phyloP scores from a whole-genome alignment of 805 yeast species.

The Barnettozyma populi region DNA sequence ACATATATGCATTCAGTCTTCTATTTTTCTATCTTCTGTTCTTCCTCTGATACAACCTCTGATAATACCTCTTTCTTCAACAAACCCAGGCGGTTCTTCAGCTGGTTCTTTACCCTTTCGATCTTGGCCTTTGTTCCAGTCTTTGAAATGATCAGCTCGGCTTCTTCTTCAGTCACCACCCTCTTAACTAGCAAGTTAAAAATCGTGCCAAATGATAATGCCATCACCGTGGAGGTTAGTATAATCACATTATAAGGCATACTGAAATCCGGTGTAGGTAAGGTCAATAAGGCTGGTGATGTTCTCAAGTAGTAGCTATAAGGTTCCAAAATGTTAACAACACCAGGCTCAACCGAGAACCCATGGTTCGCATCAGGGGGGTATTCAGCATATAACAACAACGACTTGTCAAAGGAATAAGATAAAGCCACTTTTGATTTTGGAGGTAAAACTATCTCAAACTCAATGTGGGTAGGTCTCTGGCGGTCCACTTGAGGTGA shows the following conservation, averaged over 20 bases:
- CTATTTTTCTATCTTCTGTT: not conserved
- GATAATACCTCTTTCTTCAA: not conserved
- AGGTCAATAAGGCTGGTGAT: slow-evolving; percentile 74
- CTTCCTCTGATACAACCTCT: not conserved
- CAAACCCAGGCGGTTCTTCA: not conserved
- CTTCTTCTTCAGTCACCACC: slow-evolving; percentile 69
- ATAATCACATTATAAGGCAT: slow-evolving; percentile 98
- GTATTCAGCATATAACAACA: slow-evolving; percentile 80
- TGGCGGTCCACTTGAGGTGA: slow-evolving; percentile 74
- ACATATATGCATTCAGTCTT: too few species aligned
- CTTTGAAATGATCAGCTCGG: slow-evolving; percentile 17
- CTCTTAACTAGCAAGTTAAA: slow-evolving; percentile 73
- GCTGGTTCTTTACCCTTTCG: not conserved
- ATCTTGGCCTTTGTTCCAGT: slow-evolving; percentile 15
- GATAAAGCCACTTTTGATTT: slow-evolving; percentile 52
- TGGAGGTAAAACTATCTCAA: slow-evolving; percentile 60
- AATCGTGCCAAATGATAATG: slow-evolving; percentile 82
- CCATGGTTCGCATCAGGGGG: slow-evolving; percentile 99
- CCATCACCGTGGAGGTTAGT: slow-evolving; percentile 88
- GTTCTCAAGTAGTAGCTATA: slow-evolving; percentile 58
- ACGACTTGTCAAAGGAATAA: slow-evolving; percentile 81
- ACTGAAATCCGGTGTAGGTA: slow-evolving; percentile 96
- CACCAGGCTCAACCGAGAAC: slow-evolving; percentile 89
- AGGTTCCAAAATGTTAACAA: slow-evolving; percentile 50
- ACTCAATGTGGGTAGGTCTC: slow-evolving; percentile 80